A percentile compares a stretch with the other conserved stretches of the same genome.
Evolutionary conservation across 129 eudicot species (phyloP).

Genomic region (Mikania micrantha): DNA sequence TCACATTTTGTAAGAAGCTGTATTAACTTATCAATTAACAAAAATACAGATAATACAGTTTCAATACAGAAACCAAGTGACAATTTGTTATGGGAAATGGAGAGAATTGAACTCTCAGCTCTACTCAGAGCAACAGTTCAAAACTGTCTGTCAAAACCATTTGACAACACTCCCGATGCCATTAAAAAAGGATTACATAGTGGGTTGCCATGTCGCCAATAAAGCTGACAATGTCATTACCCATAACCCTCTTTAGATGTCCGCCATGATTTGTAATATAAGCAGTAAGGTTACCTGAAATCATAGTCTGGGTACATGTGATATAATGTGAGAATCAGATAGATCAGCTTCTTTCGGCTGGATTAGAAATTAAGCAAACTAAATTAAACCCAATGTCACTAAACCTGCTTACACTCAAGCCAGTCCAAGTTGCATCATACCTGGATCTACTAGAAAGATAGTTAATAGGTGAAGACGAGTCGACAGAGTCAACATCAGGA

Average conservation of each 20-base stretch:
- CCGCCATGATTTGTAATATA: not conserved
- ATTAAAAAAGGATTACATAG: slow-evolving; percentile 55
- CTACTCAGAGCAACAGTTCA: slow-evolving; percentile 83
- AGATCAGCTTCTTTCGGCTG: slow-evolving; percentile 90
- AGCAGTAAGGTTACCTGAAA: slow-evolving; percentile 64
- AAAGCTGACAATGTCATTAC: slow-evolving; percentile 94
- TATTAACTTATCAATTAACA: not conserved
- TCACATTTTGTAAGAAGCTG: not conserved
- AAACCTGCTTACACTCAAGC: not conserved
- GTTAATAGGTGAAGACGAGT: slow-evolving; percentile 60
- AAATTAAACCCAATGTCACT: slow-evolving; percentile 14
- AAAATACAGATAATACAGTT: no score
- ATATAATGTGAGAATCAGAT: slow-evolving; percentile 69
- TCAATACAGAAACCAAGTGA: no score
- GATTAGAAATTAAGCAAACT: slow-evolving; percentile 2
- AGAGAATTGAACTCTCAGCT: slow-evolving; percentile 99
- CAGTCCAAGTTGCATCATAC: slow-evolving; percentile 24
- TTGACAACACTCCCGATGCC: slow-evolving; percentile 93
- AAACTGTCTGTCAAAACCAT: slow-evolving; percentile 96
- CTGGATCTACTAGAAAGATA: slow-evolving; percentile 68
- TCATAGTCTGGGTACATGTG: slow-evolving; percentile 92
- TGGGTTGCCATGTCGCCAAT: slow-evolving; percentile 88
- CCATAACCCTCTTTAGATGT: slow-evolving; percentile 68
- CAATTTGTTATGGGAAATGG: slow-evolving; percentile 74
- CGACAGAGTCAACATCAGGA: slow-evolving; percentile 59